A percentile compares a stretch with the other conserved stretches of the same genome.
phyloP scores from a whole-genome alignment of 805 yeast genomes.

The Priceomyces castillae region DNA sequence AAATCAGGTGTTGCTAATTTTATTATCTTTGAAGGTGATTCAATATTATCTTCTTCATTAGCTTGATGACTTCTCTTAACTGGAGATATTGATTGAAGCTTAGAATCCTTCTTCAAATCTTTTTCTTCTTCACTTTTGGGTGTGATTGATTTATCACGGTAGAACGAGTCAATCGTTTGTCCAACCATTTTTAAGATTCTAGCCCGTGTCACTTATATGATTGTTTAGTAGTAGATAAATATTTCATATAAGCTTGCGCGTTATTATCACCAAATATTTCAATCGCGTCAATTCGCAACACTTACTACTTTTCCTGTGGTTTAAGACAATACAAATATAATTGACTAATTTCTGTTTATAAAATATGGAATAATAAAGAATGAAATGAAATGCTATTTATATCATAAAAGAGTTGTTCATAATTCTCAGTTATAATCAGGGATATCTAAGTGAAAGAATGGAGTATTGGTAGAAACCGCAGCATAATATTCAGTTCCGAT shows the following conservation, averaged over 20 bases:
- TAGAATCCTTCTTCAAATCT: background rate
- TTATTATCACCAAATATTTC: background rate
- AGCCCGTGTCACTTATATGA: background rate
- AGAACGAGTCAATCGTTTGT: background rate
- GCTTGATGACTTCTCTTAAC: background rate
- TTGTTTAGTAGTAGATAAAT: background rate
- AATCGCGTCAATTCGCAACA: background rate
- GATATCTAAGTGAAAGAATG: conserved; percentile 76
- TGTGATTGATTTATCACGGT: background rate
- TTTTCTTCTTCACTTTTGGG: background rate
- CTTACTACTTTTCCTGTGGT: too few species aligned
- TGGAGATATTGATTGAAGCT: background rate
- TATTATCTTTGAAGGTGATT: background rate
- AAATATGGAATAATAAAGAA: too few species aligned
- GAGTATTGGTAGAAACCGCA: conserved; percentile 61
- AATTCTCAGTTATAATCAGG: conserved; percentile 45
- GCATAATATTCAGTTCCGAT: conserved; percentile 40
- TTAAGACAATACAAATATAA: background rate
- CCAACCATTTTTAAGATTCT: background rate
- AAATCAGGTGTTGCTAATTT: conserved; percentile 2
- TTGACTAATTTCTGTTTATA: background rate
- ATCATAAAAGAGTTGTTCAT: background rate
- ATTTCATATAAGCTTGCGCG: background rate
- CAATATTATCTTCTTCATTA: background rate
- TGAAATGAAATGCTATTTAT: background rate